Base-by-base conservation (phyloP, 208 protist species). In the Wallacemonas sp. region DNA sequence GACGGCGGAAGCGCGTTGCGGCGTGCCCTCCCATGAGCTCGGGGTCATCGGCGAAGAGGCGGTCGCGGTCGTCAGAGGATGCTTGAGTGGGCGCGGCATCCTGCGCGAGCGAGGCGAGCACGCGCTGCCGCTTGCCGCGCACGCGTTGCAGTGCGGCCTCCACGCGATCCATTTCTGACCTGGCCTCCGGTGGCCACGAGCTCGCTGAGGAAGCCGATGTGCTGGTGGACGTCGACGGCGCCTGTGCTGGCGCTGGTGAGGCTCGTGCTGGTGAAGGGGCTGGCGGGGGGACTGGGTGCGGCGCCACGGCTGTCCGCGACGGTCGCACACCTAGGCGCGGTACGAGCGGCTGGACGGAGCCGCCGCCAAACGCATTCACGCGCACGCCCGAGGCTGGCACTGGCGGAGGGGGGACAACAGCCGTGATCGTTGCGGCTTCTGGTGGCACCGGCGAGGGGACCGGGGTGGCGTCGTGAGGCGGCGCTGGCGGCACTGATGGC, bases 291-390 rank as follows among this genome's bases (percentile, higher is more conserved):
- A 1, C 36, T 34, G 41, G 34, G 26, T n/a, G 42, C 24, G 17
- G 19, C 22, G 32, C 6, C 29, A 8, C 24, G 12, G 27, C 17
- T 3, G 27, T 30, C 19, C 64, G 37, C 19, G 50, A 65, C 41
- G 22, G 64, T 10, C 42, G 61, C 22, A 54, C 48, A 2, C 33
- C 62, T 22, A 69, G 44, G n/a, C 66, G 65, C 0, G 75, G 66
- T 0, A 67, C 70, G 19, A 77, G 69, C 3, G 75, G 75, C 57
- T 73, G 75, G 1, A 81, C 39, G 12, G 69, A 70, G 3, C 70
- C 69, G 0, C 52, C 21, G 2, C 45, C 45, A 3, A 64, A 68
- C 13, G 34, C 55, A 27, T 48, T 6, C 1, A 26, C 9, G 1
- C 12, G n/a, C 24, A 45, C 52, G 33, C 17, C 32, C 3, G 8